Base-by-base conservation (phyloP, 306 rosid species). In the Citrullus mucosospermus region DNA sequence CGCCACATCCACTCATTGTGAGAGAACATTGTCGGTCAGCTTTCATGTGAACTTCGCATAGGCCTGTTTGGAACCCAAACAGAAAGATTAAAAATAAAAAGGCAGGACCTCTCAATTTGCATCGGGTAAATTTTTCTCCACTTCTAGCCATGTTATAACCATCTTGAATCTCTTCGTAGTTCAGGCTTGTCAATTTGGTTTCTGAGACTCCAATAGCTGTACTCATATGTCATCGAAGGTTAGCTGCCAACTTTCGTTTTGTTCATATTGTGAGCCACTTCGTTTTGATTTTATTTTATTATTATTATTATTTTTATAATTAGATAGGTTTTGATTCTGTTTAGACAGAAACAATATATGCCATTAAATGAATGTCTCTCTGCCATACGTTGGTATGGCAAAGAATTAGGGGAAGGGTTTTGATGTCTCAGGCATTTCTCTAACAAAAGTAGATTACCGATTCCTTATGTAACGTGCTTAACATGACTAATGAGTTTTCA, bases 361-460 rank as follows among this genome's bases (percentile, higher is more conserved):
- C 61, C 44, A 73, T 73, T 73, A 53, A 73, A 73, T 73, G 61
- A 32, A 43, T 74, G 78, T 54, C 1, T 74, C 61, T 62, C 22
- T 74, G 78, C 20, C 30, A 53, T 53, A 30, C 1, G 62, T 74
- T 74, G 62, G 62, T 50, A 51, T 32, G 62, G 11, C 78, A 56
- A 75, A 57, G 20, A 38, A 75, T 36, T 7, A 57, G 68, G 53
- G 48, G 68, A 22, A 22, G 8, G 50, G 55, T 76, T 56, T 34
- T 1, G 54, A 20, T 76, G 54, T 76, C 54, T 55, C 20, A 55
- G 12, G n/a, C 36, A 38, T 56, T 66, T 38, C 79, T 57, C 68
- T 76, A 56, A 57, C 55, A 20, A 76, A 57, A 38, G 55, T 16
- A 16, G 2, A 56, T 76, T 22, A 36, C 6, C 28, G 39, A 48